Evolutionary conservation across 2,329 filamentous ascomycete species (phyloP).

Genomic region (Bisporella sp.): DNA sequence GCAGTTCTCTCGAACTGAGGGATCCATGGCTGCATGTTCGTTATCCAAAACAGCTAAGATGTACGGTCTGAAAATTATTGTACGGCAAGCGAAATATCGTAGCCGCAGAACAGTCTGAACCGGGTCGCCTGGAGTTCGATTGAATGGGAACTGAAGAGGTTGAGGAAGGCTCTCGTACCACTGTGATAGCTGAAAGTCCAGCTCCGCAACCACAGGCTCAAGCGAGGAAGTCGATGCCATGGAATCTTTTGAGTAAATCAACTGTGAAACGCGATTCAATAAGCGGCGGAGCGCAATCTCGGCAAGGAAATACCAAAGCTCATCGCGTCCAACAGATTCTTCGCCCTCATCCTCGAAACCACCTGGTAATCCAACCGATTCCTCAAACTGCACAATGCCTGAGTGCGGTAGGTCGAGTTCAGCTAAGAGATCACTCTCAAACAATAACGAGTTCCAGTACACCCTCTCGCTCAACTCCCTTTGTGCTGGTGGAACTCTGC

Average conservation of each 20-base stretch:
- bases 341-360: slow-evolving; percentile 67
- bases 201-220: slow-evolving; percentile 70
- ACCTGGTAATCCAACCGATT: slow-evolving; percentile 69
- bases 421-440: slow-evolving; percentile 73
- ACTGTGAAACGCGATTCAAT: slow-evolving; percentile 70
- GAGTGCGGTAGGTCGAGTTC: slow-evolving; percentile 78
- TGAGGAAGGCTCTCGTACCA: slow-evolving; percentile 77
- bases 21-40: slow-evolving; percentile 64
- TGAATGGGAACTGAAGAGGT: slow-evolving; percentile 71
- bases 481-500: slow-evolving; percentile 61
- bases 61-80: slow-evolving; percentile 80
- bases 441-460: slow-evolving; percentile 78
- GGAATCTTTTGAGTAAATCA: slow-evolving; percentile 70
- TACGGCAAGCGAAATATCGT: slow-evolving; percentile 78
- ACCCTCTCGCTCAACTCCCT: slow-evolving; percentile 69
- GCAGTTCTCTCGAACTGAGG: slow-evolving; percentile 68
- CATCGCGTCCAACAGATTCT: slow-evolving; percentile 61
- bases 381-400: slow-evolving; percentile 75
- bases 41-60: slow-evolving; percentile 75
- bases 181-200: slow-evolving; percentile 76
- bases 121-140: slow-evolving; percentile 60
- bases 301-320: slow-evolving; percentile 80
- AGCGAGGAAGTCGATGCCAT: slow-evolving; percentile 65
- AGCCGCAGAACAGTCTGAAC: slow-evolving; percentile 74
- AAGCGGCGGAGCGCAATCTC: slow-evolving; percentile 74